phyloP scores from a whole-genome alignment of 768 basidiomycete genomes.

The Astraeus odoratus region DNA sequence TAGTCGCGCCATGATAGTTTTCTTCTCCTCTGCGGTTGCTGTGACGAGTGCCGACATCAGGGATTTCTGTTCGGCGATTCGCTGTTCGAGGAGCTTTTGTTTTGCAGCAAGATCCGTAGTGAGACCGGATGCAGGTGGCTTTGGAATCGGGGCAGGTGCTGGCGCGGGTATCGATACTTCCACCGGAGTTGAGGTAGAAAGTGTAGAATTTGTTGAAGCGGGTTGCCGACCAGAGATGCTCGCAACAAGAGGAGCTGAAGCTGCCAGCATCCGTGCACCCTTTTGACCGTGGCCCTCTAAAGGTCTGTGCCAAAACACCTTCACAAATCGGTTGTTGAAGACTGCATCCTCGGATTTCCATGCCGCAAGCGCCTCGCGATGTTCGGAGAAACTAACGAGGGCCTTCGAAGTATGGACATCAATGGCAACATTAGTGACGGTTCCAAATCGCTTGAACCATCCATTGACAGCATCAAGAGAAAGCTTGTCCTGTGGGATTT shows the following conservation, averaged over 20 bases:
- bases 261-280: conserved; percentile 73
- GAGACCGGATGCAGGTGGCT: conserved; percentile 29
- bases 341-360: conserved; percentile 96
- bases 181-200: conserved; percentile 2
- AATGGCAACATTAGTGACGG: conserved; percentile 86
- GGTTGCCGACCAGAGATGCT: conserved; percentile 40
- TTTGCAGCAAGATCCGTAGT: conserved; percentile 59
- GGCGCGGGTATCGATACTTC: conserved; percentile 44
- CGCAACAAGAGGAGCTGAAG: conserved; percentile 70
- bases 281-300: conserved; percentile 84
- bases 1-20: conserved; percentile 67
- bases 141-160: conserved; percentile 24
- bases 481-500: conserved; percentile 83
- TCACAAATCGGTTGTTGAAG: conserved; percentile 90
- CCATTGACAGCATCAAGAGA: conserved; percentile 70
- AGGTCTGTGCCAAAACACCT: conserved; percentile 92
- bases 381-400: conserved; percentile 78
- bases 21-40: conserved; percentile 67
- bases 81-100: conserved; percentile 70
- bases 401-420: conserved; percentile 72
- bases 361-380: conserved; percentile 79
- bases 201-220: conserved; percentile 11
- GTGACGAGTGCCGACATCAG: conserved; percentile 66
- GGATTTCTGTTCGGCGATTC: conserved; percentile 84
- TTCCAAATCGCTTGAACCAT: conserved; percentile 91